Percentiles rank a stretch among this genome's conserved stretches.
These are phyloP conservation scores for Leccinum angustisporum DNA, from an alignment of 1,284 basidiomycete species.

Conservation along the genomic window DNA sequence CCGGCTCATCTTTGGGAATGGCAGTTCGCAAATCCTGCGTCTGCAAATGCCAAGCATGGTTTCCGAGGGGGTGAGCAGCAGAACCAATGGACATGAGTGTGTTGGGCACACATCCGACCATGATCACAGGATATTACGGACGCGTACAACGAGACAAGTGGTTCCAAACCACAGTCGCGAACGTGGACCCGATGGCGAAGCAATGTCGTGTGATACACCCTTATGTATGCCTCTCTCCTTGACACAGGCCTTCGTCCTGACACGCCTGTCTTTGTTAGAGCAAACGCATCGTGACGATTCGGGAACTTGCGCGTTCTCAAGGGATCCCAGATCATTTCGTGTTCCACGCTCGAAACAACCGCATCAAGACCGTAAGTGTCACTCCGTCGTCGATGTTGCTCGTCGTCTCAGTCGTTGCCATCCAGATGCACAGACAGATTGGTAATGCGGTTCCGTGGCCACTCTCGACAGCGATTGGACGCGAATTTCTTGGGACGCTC, in stretches of 20 bases:
- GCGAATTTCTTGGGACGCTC: conserved; percentile 51
- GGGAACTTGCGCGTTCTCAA: conserved; percentile 74
- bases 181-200: conserved; percentile 72
- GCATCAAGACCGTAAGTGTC: conserved; percentile 56
- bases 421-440: conserved; percentile 74
- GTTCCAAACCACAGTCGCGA: conserved; percentile 72
- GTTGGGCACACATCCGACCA: background rate
- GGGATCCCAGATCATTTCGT: conserved; percentile 72
- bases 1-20: conserved; percentile 35
- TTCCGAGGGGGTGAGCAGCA: conserved; percentile 46
- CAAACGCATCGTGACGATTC: conserved; percentile 63
- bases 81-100: background rate
- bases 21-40: conserved; percentile 55
- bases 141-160: conserved; percentile 51
- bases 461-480: conserved; percentile 59
- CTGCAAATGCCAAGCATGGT: conserved; percentile 49
- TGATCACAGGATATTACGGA: conserved; percentile 55
- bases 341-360: conserved; percentile 51
- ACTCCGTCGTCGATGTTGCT: background rate
- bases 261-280: conserved; percentile 41
- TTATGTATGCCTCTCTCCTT: conserved; percentile 41
- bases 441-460: conserved; percentile 75
- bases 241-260: conserved; percentile 4
- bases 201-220: conserved; percentile 68
- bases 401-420: background rate